phyloP scores from a whole-genome alignment of 345 rosid species.

The Acer negundo region DNA sequence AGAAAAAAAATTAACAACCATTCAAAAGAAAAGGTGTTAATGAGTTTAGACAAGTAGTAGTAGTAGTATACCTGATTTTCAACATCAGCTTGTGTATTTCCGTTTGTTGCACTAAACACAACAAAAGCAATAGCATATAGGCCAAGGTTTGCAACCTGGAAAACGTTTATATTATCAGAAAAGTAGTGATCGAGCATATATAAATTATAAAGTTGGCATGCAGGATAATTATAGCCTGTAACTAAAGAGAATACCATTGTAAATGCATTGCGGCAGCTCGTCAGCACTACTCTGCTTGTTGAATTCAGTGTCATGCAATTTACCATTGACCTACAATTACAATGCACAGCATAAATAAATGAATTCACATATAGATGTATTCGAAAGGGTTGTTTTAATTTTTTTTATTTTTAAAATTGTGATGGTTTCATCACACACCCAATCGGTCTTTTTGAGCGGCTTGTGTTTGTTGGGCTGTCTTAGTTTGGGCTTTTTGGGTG shows the following conservation, averaged over 20 bases:
- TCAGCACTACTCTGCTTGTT: slow-evolving; percentile 81
- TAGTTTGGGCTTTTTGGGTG: too few relatives aligned
- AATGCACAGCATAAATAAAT: background rate
- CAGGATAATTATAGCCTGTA: background rate
- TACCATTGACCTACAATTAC: slow-evolving; percentile 75
- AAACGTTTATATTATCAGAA: slow-evolving; percentile 7
- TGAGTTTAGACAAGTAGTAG: background rate
- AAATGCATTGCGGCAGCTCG: slow-evolving; percentile 96
- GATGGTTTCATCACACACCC: too few relatives aligned
- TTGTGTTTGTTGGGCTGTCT: too few relatives aligned
- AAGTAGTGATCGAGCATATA: slow-evolving; percentile 12
- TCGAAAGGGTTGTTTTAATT: too few relatives aligned
- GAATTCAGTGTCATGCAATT: slow-evolving; percentile 86
- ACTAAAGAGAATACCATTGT: slow-evolving; percentile 62
- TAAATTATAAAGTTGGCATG: slow-evolving; percentile 15
- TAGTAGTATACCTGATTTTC: slow-evolving; percentile 65
- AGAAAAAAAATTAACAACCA: slow-evolving; percentile 23
- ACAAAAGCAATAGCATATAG: slow-evolving; percentile 77
- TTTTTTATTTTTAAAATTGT: too few relatives aligned
- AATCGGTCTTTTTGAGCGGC: too few relatives aligned
- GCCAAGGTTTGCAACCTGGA: slow-evolving; percentile 88
- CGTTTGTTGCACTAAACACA: slow-evolving; percentile 55
- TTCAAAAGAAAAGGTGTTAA: slow-evolving; percentile 7
- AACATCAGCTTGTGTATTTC: slow-evolving; percentile 55
- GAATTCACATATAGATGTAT: background rate